A percentile compares a stretch with the other conserved stretches of the same genome.
phyloP scores from a whole-genome alignment of 495 filamentous ascomycete genomes.

The Aspergillus ostianus region DNA sequence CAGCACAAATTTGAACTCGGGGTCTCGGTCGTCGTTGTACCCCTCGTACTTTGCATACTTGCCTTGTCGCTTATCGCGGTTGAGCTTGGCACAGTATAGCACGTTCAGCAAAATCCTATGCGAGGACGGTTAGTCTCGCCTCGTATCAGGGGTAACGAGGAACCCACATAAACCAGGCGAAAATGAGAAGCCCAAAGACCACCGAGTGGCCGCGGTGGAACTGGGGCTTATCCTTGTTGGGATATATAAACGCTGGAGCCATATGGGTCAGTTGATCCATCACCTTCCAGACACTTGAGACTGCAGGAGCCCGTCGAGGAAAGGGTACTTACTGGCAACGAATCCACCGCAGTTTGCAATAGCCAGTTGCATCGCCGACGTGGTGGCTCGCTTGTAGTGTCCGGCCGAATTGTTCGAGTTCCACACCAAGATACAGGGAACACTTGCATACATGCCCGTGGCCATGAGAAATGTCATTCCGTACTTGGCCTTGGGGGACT shows the following conservation, averaged over 20 bases:
- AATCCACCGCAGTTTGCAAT: constrained; percentile 59
- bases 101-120: constrained; percentile 60
- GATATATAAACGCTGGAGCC: constrained; percentile 56
- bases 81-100: constrained; percentile 63
- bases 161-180: constrained; percentile 65
- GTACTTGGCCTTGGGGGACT: constrained; percentile 45
- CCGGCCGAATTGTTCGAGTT: constrained; percentile 57
- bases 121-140: not conserved
- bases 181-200: constrained; percentile 54
- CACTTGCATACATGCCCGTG: constrained; percentile 47
- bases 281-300: not conserved
- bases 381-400: constrained; percentile 61
- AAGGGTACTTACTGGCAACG: constrained; percentile 47
- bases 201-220: constrained; percentile 58
- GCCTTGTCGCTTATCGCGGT: constrained; percentile 60
- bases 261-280: constrained; percentile 4
- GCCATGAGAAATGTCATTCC: constrained; percentile 56
- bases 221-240: constrained; percentile 44
- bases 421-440: constrained; percentile 56
- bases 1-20: constrained; percentile 60
- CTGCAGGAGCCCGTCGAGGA: not conserved
- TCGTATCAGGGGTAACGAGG: not conserved
- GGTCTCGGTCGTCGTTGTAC: constrained; percentile 65
- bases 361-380: constrained; percentile 51
- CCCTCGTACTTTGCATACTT: constrained; percentile 60